Conservation (phyloP, 768 basidiomycete species). For the Podaxis sp. region DNA sequence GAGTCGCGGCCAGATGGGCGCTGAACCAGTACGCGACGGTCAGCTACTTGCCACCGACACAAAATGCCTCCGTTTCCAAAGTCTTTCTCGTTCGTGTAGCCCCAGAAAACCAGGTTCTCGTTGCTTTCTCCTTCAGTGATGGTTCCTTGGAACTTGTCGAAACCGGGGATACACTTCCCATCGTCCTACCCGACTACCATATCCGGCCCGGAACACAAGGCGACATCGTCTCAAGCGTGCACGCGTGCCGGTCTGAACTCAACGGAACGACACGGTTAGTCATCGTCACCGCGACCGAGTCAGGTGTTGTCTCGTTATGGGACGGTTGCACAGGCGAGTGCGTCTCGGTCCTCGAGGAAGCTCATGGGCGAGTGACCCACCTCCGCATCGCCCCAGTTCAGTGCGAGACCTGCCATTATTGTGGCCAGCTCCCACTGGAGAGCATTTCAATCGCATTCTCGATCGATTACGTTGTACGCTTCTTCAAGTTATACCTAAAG, state of each 20-base stretch:
- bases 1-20: constrained; percentile 56
- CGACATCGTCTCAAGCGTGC: constrained; percentile 53
- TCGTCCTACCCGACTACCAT: constrained; percentile 44
- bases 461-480: constrained; percentile 57
- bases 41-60: constrained; percentile 44
- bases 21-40: constrained; percentile 33
- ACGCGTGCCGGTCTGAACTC: constrained; percentile 53
- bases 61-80: constrained; percentile 42
- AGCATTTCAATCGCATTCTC: constrained; percentile 69
- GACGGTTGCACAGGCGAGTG: constrained; percentile 66
- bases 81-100: constrained; percentile 49
- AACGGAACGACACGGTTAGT: constrained; percentile 52
- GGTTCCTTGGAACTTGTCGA: constrained; percentile 67
- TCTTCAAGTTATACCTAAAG: constrained; percentile 64
- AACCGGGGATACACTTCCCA: constrained; percentile 41
- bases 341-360: constrained; percentile 60
- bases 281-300: constrained; percentile 60
- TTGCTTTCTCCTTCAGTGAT: constrained; percentile 64
- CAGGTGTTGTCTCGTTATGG: constrained; percentile 76
- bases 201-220: constrained; percentile 58
- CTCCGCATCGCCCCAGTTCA: constrained; percentile 60
- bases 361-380: constrained; percentile 55
- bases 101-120: constrained; percentile 45
- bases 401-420: constrained; percentile 62
- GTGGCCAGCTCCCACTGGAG: constrained; percentile 66